Base-by-base conservation (phyloP, 768 basidiomycete species). In the Hericium alpestre region DNA sequence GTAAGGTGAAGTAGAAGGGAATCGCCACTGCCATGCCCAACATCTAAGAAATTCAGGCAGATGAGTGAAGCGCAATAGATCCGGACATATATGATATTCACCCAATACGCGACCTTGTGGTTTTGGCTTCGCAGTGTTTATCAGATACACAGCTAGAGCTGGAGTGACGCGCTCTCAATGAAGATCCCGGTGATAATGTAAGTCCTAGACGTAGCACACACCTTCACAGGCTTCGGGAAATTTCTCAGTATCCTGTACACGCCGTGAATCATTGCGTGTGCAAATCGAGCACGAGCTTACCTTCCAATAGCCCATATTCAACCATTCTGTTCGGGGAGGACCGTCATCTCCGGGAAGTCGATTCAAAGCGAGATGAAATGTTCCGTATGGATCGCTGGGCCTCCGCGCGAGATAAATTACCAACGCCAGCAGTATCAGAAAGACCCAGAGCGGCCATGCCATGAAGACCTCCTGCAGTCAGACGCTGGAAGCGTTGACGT, bases 231-330 rank as follows among this genome's bases (percentile, higher is more conserved):
- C 83, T 20, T 77, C 64, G 3, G 84, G 81, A 60, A 86, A 86
- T 15, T 65, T 56, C 56, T 64, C 53, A 2, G 78, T 76, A 54
- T 79, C 66, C 80, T 83, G 57, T 22, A 2, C 23, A 40, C n/a
- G 1, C 25, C 25, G 4, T 37, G 18, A 38, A 39, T 16, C 38
- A n/a, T 18, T 18, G 15, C 20, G 8, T 4, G 13, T 39, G 8
- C 41, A 25, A 16, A 53, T 18, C 37, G 10, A 53, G 9, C 27
- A 37, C 18, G 3, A 12, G 20, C 41, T 2, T 5, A 81, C 84
- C 76, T 78, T 77, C 84, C 83, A 86, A 59, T 74, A 82, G 3
- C 84, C 84, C 79, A 85, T 82, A 67, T 86, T 86, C 38, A 86
- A 67, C 85, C 84, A 86, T 67, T 86, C 82, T 1, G 83, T 84